Evolutionary conservation across 2,329 filamentous ascomycete species (phyloP), one percentile per base, ranked within the genome.

Genomic region (Pseudopithomyces maydicus): DNA sequence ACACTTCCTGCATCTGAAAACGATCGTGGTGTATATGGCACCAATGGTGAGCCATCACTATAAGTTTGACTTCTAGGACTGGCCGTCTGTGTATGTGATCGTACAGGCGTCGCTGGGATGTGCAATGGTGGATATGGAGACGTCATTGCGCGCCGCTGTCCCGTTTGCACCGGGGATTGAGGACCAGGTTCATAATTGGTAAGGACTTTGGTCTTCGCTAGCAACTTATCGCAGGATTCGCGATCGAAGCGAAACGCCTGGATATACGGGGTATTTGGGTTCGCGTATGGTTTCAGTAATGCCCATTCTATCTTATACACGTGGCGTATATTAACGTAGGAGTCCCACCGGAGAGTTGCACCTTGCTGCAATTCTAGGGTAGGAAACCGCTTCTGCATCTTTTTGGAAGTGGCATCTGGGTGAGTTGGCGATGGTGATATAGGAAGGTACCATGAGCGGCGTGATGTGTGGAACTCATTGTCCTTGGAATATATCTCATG

Each of bases 231-330:
- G 43, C 63, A 61, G 8, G 72, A 72, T 15, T 71, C 64, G 19
- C 63, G 57, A 15, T 70, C 65, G 29, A 74, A 69, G 1, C 53
- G 57, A 42, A 66, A 72, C 1, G 51, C 19, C 4, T 58, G 46
- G 6, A 41, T 52, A 3, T 54, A 20, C 2, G 68, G 66, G 1
- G 53, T 66, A 12, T 70, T 64, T 8, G 68, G 62, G 45, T 73
- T 73, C 5, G 55, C 50, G 29, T 74, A 74, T 6, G 62, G 35
- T 29, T 57, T 63, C 20, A 76, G 56, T 23, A 65, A 52, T 7
- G 62, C 57, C 67, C 68, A 71, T 8, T 74, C 64, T 47, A 74
- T 69, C 38, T 68, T 68, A 59, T 75, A 75, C 1, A 75, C 63
- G 48, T 73, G 62, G 11, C 70, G 65, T 14, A 74, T 65, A 42